Base-by-base conservation (phyloP, 805 yeast genomes). In the Deakozyma indianensis region DNA sequence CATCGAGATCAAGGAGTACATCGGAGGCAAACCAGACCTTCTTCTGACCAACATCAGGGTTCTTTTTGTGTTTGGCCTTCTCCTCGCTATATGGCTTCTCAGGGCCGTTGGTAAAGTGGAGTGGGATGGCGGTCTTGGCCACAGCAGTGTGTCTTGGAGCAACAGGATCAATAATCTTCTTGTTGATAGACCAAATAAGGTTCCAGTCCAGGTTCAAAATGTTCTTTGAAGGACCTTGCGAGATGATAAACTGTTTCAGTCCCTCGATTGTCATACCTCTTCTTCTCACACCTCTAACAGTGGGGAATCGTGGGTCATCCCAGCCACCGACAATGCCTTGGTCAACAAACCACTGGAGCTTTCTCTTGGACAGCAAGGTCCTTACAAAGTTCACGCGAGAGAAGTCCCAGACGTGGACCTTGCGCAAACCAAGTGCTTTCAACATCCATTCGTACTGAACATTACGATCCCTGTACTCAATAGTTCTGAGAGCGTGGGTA, bases 221-320 rank as follows among this genome's bases (percentile, higher is more conserved):
- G 71, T 92, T 92, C 70, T 82, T 86, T 42, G 97, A 90, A 35
- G 99, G 99, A 58, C 99, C 99, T 71, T 92, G 97, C 43, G 94
- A 75, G 50, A 92, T 72, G 54, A 92, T 83, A 58, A 92, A 92
- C 73, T 84, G 83, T 67, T 90, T 78, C 64, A 92, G 77, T 53
- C 97, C 99, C 70, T 92, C 96, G 51, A 92, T 94, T 35, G 96
- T 79, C 99, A 92, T 92, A 71, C 99, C 99, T 72, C 99, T 83
- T 74, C 98, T 81, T 73, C 96, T 85, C 45, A 90, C 96, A 71
- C 99, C 99, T 67, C 97, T 81, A 35, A 92, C 95, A 42, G 99
- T 92, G 55, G 99, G 99, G 86, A 92, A 92, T 66, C 99, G 77
- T 56, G 99, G 98, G 66, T 92, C 99, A 61, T 92, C 96, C 99